Evolutionary conservation across 768 basidiomycete species (phyloP).

Genomic region (Cubamyces sp.): DNA sequence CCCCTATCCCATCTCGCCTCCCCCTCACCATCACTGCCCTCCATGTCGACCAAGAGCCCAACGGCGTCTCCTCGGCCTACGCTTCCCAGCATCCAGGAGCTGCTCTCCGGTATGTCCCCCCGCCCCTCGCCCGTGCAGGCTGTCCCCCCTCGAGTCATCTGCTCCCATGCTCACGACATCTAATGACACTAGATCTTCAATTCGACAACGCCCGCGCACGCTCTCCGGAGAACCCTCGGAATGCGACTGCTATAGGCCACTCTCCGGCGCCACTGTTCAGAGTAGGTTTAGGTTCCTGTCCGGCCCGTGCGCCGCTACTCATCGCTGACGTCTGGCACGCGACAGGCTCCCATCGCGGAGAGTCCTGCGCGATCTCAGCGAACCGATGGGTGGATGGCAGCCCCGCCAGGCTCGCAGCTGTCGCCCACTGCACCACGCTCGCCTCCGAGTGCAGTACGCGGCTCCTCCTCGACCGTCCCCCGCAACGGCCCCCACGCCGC

Average conservation of each 20-base stretch:
- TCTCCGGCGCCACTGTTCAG: background rate
- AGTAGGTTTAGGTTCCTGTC: background rate
- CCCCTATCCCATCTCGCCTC: background rate
- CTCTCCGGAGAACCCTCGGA: background rate
- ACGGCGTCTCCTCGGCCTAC: conserved; percentile 11
- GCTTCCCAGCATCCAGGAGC: conserved; percentile 15
- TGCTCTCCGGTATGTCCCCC: conserved; percentile 17
- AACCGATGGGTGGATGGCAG: background rate
- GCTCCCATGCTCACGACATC: background rate
- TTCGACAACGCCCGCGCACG: background rate
- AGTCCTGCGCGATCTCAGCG: background rate
- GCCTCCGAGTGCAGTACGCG: background rate
- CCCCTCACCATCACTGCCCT: background rate
- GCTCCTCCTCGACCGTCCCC: background rate
- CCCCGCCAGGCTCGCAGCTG: background rate
- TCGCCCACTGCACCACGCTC: background rate
- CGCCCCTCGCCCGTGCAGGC: background rate
- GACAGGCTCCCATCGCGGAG: background rate
- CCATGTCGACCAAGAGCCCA: background rate
- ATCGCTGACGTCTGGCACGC: background rate
- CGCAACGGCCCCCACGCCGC: background rate
- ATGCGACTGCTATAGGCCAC: background rate
- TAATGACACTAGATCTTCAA: background rate
- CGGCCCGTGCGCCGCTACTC: background rate
- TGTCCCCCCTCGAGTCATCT: background rate